Evolutionary conservation across 2,329 filamentous ascomycete species (phyloP), one percentile per base, ranked within the genome.

Genomic region (Paecilomyces sp.): DNA sequence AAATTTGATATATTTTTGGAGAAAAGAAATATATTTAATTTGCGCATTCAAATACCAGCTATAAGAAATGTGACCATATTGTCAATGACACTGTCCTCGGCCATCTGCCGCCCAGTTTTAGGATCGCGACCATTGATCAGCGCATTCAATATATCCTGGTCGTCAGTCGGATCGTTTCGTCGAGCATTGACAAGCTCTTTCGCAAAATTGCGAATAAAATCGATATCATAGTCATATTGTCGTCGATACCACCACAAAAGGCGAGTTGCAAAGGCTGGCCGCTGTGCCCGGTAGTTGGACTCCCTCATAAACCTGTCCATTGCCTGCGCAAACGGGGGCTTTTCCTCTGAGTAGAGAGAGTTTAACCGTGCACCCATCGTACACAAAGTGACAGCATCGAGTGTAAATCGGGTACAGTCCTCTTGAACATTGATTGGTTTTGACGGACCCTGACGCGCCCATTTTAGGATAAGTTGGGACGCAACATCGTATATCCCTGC

Each of bases 21-120:
- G n/a, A n/a, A n/a, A n/a, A n/a, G n/a, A n/a, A n/a, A n/a, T n/a
- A n/a, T n/a, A n/a, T n/a, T n/a, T n/a, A n/a, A n/a, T n/a, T n/a
- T n/a, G n/a, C n/a, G n/a, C n/a, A n/a, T n/a, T n/a, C n/a, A n/a
- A n/a, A n/a, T n/a, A n/a, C 76, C 85, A 47, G 85, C 85, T 61
- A 86, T 84, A 7, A 89, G 72, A 64, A 89, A 89, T 0, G 86
- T 89, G 60, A 87, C 84, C 71, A 90, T 82, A 62, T 90, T 88
- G 68, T 86, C 80, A 13, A 82, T 80, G 62, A 89, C 87, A 60
- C 77, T 81, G 8, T 80, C 75, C 60, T 88, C 84, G 2, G 76
- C 80, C 63, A 90, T 74, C 28, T 78, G 80, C 64, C 85, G 77
- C n/a, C 86, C 85, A 7, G 86, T 89, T 69, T 83, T 82, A 1